These are phyloP conservation scores for Pseudonitzschia delicatissima DNA, from an alignment of 108 stramenopile genomes.

Conservation along the genomic window DNA sequence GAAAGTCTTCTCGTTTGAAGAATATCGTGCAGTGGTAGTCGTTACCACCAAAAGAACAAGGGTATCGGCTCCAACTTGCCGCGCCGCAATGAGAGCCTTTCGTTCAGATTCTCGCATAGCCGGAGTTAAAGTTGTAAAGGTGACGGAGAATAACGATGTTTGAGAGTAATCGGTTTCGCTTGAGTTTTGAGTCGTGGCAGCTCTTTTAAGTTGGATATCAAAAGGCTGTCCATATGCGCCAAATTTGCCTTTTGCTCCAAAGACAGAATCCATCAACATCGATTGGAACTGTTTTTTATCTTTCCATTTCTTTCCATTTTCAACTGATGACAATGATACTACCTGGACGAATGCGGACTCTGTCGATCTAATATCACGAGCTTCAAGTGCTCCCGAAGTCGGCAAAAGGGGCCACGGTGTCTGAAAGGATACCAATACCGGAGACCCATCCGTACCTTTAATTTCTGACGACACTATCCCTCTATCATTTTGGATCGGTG, in stretches of 20 bases:
- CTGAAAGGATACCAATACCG: slow-evolving; percentile 41
- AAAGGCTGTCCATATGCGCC: slow-evolving; percentile 67
- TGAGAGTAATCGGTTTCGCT: background rate
- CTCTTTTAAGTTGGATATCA: slow-evolving; percentile 52
- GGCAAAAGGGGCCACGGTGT: slow-evolving; percentile 56
- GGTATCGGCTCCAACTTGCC: slow-evolving; percentile 35
- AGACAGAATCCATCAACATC: slow-evolving; percentile 37
- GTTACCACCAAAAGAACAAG: slow-evolving; percentile 56
- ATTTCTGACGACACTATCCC: slow-evolving; percentile 44
- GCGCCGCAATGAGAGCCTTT: slow-evolving; percentile 43
- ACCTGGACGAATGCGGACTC: slow-evolving; percentile 81
- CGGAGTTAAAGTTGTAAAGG: slow-evolving; percentile 75
- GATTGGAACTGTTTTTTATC: slow-evolving; percentile 32
- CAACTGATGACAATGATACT: slow-evolving; percentile 21
- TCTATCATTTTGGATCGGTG: slow-evolving; percentile 35
- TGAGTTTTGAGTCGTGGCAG: background rate
- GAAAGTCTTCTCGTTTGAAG: slow-evolving; percentile 44
- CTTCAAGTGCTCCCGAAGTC: slow-evolving; percentile 64
- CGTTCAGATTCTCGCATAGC: slow-evolving; percentile 82
- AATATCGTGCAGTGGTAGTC: slow-evolving; percentile 55
- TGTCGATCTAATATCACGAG: slow-evolving; percentile 56
- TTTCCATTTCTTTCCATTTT: background rate
- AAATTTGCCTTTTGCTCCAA: slow-evolving; percentile 58
- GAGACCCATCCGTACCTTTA: slow-evolving; percentile 16
- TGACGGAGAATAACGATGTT: slow-evolving; percentile 36